A percentile compares a stretch with the other conserved stretches of the same genome.
phyloP scores from a whole-genome alignment of 176 grass and related monocot species.

The Paspalum notatum region DNA sequence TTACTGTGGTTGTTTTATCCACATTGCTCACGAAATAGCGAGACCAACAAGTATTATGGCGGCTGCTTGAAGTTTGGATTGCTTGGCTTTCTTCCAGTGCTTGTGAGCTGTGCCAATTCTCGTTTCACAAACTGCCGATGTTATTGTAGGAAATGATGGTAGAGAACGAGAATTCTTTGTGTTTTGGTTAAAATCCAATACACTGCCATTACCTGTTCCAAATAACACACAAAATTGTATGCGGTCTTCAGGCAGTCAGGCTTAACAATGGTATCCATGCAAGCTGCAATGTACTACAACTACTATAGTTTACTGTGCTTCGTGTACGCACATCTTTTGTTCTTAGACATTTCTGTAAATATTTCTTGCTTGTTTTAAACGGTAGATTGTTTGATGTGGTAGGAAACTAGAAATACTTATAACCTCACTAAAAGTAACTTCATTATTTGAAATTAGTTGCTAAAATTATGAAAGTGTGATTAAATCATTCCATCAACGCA shows the following conservation, averaged over 20 bases:
- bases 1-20: not conserved
- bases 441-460: not conserved
- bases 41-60: not conserved
- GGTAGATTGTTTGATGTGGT: not conserved
- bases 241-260: not conserved
- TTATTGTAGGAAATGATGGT: not conserved
- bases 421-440: not conserved
- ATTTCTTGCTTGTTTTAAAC: not conserved
- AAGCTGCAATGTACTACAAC: not conserved
- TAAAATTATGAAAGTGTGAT: not conserved
- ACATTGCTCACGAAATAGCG: not conserved
- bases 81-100: not conserved
- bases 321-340: not conserved
- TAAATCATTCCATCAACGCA: not conserved
- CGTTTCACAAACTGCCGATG: not conserved
- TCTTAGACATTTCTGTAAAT: not conserved
- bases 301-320: not conserved
- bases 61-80: not conserved
- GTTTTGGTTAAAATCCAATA: not conserved
- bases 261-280: not conserved
- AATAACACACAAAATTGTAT: not conserved
- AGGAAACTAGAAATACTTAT: not conserved
- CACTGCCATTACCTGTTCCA: not conserved
- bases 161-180: not conserved
- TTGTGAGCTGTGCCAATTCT: not conserved